phyloP scores from a whole-genome alignment of 495 filamentous ascomycete species.

The Symbiotaphrina buchneri region DNA sequence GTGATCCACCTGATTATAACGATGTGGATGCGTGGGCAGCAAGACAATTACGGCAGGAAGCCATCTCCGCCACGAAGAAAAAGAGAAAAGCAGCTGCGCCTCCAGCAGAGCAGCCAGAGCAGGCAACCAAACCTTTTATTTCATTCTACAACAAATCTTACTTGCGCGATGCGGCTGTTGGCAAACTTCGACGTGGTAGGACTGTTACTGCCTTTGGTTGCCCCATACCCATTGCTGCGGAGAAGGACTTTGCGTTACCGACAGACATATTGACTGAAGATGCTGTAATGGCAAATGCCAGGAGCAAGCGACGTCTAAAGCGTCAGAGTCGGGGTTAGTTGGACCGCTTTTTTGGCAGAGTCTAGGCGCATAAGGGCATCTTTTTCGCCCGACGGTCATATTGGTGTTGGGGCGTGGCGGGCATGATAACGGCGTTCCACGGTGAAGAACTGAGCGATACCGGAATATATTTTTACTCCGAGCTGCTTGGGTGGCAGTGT shows the following conservation, averaged over 20 bases:
- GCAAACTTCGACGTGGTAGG: slow-evolving; percentile 30
- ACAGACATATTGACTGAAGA: slow-evolving; percentile 45
- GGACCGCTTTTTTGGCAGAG: too few species aligned
- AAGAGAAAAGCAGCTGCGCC: slow-evolving; percentile 1
- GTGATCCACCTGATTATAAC: slow-evolving; percentile 33
- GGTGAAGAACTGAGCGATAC: too few species aligned
- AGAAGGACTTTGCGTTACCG: slow-evolving; percentile 55
- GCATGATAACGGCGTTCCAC: too few species aligned
- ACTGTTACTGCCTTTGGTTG: slow-evolving; percentile 51
- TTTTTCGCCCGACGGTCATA: too few species aligned
- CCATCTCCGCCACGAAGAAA: slow-evolving; percentile 11
- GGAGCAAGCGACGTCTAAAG: slow-evolving; percentile 6
- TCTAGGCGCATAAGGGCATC: too few species aligned
- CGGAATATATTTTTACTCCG: too few species aligned
- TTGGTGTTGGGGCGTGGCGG: too few species aligned
- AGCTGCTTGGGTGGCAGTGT: too few species aligned
- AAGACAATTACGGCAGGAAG: slow-evolving; percentile 53
- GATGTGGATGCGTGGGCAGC: slow-evolving; percentile 56
- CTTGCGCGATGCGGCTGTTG: slow-evolving; percentile 52
- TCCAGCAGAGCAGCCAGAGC: slow-evolving; percentile 6
- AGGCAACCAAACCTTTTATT: slow-evolving; percentile 36
- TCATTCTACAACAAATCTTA: slow-evolving; percentile 68
- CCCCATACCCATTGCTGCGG: slow-evolving; percentile 46
- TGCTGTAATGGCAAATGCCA: slow-evolving; percentile 18
- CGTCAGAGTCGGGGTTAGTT: slow-evolving; percentile 5